A percentile compares a stretch with the other conserved stretches of the same genome.
phyloP scores from a whole-genome alignment of 139 green algal species.

The Picochlorum sp. region DNA sequence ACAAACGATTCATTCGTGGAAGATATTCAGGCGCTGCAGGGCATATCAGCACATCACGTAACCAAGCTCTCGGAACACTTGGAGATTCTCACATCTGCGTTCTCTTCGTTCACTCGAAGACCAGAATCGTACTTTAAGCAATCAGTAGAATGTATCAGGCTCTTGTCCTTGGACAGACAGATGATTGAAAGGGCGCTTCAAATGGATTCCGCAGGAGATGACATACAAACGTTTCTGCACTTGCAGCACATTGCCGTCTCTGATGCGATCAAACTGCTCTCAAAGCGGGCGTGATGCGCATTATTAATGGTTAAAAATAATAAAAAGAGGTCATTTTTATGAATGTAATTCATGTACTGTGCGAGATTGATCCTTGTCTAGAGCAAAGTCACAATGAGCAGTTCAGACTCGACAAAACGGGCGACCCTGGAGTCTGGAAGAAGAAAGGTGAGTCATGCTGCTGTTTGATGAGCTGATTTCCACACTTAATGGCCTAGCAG shows the following conservation, averaged over 20 bases:
- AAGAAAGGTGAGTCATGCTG: conserved; percentile 10
- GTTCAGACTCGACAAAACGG: not conserved
- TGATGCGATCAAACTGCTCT: too few relatives aligned
- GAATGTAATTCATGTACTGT: too few relatives aligned
- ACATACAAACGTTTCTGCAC: too few relatives aligned
- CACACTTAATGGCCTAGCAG: not conserved
- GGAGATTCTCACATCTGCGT: conserved; percentile 20
- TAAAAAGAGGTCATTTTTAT: too few relatives aligned
- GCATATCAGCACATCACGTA: conserved; percentile 25
- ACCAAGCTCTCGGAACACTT: conserved; percentile 26
- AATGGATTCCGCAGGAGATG: too few relatives aligned
- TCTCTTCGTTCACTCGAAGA: conserved; percentile 31
- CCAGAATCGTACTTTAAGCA: conserved; percentile 45
- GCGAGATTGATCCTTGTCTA: too few relatives aligned
- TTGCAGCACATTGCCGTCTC: too few relatives aligned
- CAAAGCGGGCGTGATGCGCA: too few relatives aligned
- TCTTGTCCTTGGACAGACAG: too few relatives aligned
- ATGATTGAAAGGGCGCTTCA: too few relatives aligned
- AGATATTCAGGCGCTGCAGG: conserved; percentile 40
- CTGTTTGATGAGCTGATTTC: not conserved
- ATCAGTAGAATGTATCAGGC: conserved; percentile 24
- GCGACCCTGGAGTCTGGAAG: conserved; percentile 13
- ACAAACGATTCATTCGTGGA: conserved; percentile 41
- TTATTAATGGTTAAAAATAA: too few relatives aligned
- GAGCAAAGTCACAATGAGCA: too few relatives aligned